These are phyloP conservation scores for Apiospora sp. DNA, from an alignment of 2,329 filamentous ascomycete species.

Conservation along the genomic window DNA sequence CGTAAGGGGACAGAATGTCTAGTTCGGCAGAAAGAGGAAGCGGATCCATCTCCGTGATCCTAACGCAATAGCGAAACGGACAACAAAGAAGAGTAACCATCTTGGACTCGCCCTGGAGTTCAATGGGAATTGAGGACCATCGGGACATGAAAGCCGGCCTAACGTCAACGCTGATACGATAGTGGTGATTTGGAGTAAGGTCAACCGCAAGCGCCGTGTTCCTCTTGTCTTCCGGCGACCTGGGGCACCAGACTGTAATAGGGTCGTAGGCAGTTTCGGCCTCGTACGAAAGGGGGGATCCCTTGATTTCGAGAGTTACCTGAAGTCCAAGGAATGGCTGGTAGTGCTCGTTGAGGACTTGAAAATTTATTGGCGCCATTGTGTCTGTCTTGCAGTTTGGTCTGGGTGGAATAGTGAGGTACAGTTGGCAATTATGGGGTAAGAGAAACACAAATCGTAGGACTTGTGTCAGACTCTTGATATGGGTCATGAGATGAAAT, in stretches of 20 bases:
- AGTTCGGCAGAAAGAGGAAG: not conserved
- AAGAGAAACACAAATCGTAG: not conserved
- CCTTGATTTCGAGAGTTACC: not conserved
- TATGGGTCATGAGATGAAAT: not conserved
- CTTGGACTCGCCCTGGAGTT: conserved; percentile 6
- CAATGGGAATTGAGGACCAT: not conserved
- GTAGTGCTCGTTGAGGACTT: not conserved
- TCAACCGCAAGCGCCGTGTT: conserved; percentile 13
- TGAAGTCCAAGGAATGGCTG: not conserved
- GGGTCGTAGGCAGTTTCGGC: not conserved
- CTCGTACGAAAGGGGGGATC: not conserved
- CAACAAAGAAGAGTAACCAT: not conserved
- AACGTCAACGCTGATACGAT: not conserved
- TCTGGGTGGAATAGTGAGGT: not conserved
- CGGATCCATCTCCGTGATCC: not conserved
- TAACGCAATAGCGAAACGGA: not conserved
- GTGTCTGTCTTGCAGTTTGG: not conserved
- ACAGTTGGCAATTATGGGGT: not conserved
- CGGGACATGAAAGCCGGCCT: not conserved
- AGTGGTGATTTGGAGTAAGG: not conserved
- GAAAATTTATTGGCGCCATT: not conserved
- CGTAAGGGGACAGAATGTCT: not conserved
- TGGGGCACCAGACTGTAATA: not conserved
- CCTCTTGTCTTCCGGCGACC: not conserved
- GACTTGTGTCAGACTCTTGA: not conserved